These are phyloP conservation scores for Pichia sp. DNA, from an alignment of 1,139 yeast species.

Conservation along the genomic window DNA sequence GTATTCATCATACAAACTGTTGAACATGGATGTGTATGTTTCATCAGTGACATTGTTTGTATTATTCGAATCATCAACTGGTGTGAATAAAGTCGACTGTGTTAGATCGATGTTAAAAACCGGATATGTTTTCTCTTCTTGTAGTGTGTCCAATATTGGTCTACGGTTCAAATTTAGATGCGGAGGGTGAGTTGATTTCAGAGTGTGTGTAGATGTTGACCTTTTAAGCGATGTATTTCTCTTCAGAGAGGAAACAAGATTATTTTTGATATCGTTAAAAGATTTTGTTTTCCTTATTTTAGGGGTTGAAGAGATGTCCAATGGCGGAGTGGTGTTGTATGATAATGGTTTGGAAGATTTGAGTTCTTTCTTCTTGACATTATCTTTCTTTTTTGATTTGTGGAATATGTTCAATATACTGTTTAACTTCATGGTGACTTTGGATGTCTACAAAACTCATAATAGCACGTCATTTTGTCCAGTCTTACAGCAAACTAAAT, in stretches of 20 bases:
- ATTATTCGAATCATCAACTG: background rate
- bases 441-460: too few species aligned
- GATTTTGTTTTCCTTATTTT: conserved; percentile 2
- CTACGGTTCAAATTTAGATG: background rate
- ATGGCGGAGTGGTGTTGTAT: background rate
- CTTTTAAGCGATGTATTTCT: background rate
- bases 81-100: background rate
- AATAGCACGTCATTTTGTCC: too few species aligned
- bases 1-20: conserved; percentile 3
- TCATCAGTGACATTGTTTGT: background rate
- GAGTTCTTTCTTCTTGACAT: too few species aligned
- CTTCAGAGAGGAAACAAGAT: conserved; percentile 1
- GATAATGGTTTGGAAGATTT: too few species aligned
- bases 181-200: background rate
- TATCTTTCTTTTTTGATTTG: too few species aligned
- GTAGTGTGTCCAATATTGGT: background rate
- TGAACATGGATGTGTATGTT: conserved; percentile 1
- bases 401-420: too few species aligned
- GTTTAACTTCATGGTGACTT: too few species aligned
- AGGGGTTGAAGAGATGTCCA: background rate
- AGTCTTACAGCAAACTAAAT: too few species aligned
- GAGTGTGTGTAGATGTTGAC: background rate
- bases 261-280: background rate
- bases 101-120: background rate
- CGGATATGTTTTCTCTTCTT: background rate